Evolutionary conservation across 1,139 yeast species (phyloP), one percentile per base, ranked within the genome.

Genomic region (Protomyces inouyei): DNA sequence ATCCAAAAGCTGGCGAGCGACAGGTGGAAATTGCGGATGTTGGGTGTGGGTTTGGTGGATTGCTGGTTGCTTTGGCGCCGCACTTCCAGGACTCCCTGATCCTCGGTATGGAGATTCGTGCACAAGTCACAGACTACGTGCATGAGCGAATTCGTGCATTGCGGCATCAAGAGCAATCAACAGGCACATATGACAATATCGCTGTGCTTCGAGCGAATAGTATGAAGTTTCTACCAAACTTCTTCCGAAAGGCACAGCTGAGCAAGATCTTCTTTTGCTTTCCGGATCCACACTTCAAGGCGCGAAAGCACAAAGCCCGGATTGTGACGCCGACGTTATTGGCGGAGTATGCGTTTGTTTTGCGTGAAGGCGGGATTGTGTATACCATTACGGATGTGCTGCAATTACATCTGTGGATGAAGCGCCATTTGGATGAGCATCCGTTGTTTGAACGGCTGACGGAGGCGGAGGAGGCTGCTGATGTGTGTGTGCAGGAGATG

Each of bases 201-300:
- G 86, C 91, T 18, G 98, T 93, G 3, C 78, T 93, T 64, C 82
- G 99, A 74, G 98, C 95, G 32, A 93, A 93, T 74, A 96, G 98
- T 52, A 95, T 95, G 98, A 93, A 93, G 76, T 93, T 93, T 73
- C 78, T 92, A 69, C 98, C 98, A 38, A 93, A 93, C 75, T 93
- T 95, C 75, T 93, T 95, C 77, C 79, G 81, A 65, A 86, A 87
- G 75, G 85, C 86, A 4, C 81, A 77, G 75, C 79, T 93, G 64
- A 84, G 86, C 48, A 93, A 93, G 79, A 88, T 93, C 84, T 93
- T 93, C 76, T 93, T 95, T 78, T 95, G 98, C 76, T 93, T 93
- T 82, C 99, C 99, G 21, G 99, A 93, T 76, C 99, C 99, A 14
- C 98, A 95, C 76, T 93, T 93, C 80, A 93, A 93, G 74, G 96